phyloP scores from a whole-genome alignment of 78 protist genomes.

The Paratrimastix pyriformis region DNA sequence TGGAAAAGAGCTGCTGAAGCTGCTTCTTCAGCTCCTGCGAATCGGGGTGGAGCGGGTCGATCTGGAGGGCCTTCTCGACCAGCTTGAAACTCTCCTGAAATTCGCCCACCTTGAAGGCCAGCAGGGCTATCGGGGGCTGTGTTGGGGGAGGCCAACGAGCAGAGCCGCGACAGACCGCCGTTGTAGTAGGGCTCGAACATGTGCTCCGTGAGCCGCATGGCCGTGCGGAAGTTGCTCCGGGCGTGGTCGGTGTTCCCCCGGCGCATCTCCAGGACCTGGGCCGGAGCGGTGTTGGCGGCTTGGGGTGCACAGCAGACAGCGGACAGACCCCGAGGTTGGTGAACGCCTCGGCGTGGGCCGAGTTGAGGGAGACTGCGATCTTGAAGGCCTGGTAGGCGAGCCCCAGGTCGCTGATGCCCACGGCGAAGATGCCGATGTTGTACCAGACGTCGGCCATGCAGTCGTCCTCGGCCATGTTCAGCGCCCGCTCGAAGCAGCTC shows the following conservation, averaged over 20 bases:
- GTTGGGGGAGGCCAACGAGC: no score
- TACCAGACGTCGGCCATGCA: slow-evolving; percentile 61
- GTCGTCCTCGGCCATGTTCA: slow-evolving; percentile 40
- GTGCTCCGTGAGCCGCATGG: slow-evolving; percentile 14
- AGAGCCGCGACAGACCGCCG: slow-evolving; percentile 26
- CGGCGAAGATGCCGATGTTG: slow-evolving; percentile 63
- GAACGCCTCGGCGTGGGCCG: slow-evolving; percentile 41
- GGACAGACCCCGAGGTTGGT: slow-evolving; percentile 48
- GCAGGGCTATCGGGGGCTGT: no score
- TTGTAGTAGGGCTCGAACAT: slow-evolving; percentile 52
- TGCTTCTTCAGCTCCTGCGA: slow-evolving; percentile 26
- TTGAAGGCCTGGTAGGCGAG: slow-evolving; percentile 65
- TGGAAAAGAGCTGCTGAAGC: no score
- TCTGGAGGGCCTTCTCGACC: background rate
- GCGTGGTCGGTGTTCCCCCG: slow-evolving; percentile 46
- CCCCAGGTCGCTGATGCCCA: slow-evolving; percentile 63
- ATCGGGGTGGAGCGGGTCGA: slow-evolving; percentile 40
- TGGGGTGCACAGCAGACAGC: no score
- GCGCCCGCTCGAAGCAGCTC: slow-evolving; percentile 58
- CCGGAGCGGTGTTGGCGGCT: no score
- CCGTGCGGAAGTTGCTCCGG: slow-evolving; percentile 25
- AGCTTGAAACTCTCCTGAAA: slow-evolving; percentile 34
- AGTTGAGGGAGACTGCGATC: slow-evolving; percentile 33
- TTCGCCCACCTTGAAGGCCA: slow-evolving; percentile 37
- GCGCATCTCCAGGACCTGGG: slow-evolving; percentile 40